Evolutionary conservation across 2,329 filamentous ascomycete species (phyloP), one percentile per base, ranked within the genome.

Genomic region (Gnomoniopsis smithogilvyi): DNA sequence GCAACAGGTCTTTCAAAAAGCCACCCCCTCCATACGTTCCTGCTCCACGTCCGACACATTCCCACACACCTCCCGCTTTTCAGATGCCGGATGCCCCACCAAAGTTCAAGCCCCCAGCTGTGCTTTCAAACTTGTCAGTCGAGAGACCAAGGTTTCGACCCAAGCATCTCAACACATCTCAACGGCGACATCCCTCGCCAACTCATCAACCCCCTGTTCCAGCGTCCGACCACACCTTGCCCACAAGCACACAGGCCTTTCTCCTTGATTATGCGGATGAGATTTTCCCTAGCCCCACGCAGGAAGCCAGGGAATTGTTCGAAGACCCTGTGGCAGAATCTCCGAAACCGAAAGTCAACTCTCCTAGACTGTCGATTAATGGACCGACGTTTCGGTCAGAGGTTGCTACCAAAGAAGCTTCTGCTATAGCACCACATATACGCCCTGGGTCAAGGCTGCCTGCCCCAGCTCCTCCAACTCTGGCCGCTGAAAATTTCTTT

Each of bases 271-370:
- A 82, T 60, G 65, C 80, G 8, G 80, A 83, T 43, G 80, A 83
- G 56, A 77, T 84, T 61, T 80, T 84, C 48, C 81, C 81, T 0
- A 80, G 77, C n/a, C 75, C 80, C 0, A 83, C 81, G 0, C 83
- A 87, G 64, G 79, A 84, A 66, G 73, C 76, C 7, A 73, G 77
- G 19, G 83, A 86, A 66, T 69, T 86, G 3, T 67, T 73, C 2
- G 77, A 79, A 34, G 74, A 79, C 61, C 36, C 34, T 30, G 7
- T 33, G 3, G 26, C 38, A 11, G 66, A 72, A 26, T 3, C 22
- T 7, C n/a, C 30, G 22, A 52, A 24, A 21, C 8, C 45, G 21
- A 47, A 47, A 24, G 19, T 24, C 48, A 38, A 17, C 14, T 6
- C n/a, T 34, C 6, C 38, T 11, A 34, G 10, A 26, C 3, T 19